Conservation (phyloP, 176 grass and related monocot genomes). For the Olyra latifolia region DNA sequence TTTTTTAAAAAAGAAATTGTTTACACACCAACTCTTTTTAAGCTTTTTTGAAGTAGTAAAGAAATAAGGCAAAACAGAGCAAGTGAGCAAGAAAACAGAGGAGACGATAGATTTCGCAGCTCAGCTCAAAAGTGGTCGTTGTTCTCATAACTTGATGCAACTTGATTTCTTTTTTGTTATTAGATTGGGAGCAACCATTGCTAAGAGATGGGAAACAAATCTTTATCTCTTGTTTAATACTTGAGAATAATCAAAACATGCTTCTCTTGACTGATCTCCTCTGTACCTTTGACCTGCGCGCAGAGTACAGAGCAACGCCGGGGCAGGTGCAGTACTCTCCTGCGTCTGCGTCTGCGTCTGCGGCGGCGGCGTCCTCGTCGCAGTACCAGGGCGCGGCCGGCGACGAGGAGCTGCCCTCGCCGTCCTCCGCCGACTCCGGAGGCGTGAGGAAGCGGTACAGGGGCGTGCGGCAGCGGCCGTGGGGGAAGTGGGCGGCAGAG, state of each 20-base stretch:
- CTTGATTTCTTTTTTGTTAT: not conserved
- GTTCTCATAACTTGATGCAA: not conserved
- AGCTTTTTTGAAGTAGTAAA: too few species aligned
- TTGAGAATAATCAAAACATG: not conserved
- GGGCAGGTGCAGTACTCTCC: not conserved
- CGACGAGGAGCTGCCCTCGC: constrained; percentile 9
- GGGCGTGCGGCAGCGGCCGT: constrained; percentile 83
- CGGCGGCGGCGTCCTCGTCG: not conserved
- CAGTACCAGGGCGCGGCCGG: not conserved
- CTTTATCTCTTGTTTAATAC: not conserved
- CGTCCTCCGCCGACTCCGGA: not conserved
- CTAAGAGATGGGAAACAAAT: not conserved
- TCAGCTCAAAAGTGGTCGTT: not conserved
- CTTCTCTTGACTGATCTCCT: not conserved
- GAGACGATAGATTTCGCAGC: not conserved
- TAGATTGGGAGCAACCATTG: not conserved
- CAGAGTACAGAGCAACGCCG: constrained; percentile 7
- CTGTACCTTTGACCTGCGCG: not conserved
- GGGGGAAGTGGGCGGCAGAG: constrained; percentile 96
- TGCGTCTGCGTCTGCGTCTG: not conserved
- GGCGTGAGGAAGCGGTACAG: constrained; percentile 56
- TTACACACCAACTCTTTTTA: too few species aligned
- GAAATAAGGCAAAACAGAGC: not conserved
- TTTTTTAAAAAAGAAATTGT: too few species aligned
- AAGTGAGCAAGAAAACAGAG: constrained; percentile 9